Conservation (phyloP, 1,284 basidiomycete species). For the Ceratobasidium sp. region DNA sequence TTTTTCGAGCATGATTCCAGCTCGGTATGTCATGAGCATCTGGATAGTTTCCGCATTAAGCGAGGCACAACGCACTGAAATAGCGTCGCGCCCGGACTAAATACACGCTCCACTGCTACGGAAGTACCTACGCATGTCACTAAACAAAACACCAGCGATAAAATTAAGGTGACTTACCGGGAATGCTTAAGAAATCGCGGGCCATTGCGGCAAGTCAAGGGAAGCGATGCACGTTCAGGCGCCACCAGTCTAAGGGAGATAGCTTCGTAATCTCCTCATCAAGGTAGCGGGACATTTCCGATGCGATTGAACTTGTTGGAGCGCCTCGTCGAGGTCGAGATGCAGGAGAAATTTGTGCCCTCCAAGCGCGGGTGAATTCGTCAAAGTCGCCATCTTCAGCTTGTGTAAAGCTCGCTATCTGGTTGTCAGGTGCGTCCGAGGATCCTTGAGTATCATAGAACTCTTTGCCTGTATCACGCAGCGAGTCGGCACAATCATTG, state of each 20-base stretch:
- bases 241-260: background rate
- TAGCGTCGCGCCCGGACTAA: slow-evolving; percentile 39
- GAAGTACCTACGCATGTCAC: slow-evolving; percentile 10
- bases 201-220: slow-evolving; percentile 15
- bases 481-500: background rate
- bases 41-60: slow-evolving; percentile 40
- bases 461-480: background rate
- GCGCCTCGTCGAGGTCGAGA: background rate
- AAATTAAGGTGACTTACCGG: background rate
- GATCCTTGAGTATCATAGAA: background rate
- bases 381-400: background rate
- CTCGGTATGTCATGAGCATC: slow-evolving; percentile 31
- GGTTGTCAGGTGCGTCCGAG: too few relatives aligned
- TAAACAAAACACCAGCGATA: background rate
- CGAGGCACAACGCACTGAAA: slow-evolving; percentile 33
- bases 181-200: slow-evolving; percentile 19
- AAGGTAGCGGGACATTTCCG: too few relatives aligned
- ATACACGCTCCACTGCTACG: slow-evolving; percentile 27
- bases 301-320: background rate
- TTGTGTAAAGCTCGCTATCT: background rate
- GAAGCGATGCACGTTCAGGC: background rate
- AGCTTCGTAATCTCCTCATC: background rate
- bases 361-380: slow-evolving; percentile 1
- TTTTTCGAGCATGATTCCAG: slow-evolving; percentile 25
- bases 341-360: slow-evolving; percentile 1